Percentiles rank a stretch among this genome's conserved stretches.
Evolutionary conservation across 345 rosid genomes (phyloP).

Genomic region (Boechera retrofracta): DNA sequence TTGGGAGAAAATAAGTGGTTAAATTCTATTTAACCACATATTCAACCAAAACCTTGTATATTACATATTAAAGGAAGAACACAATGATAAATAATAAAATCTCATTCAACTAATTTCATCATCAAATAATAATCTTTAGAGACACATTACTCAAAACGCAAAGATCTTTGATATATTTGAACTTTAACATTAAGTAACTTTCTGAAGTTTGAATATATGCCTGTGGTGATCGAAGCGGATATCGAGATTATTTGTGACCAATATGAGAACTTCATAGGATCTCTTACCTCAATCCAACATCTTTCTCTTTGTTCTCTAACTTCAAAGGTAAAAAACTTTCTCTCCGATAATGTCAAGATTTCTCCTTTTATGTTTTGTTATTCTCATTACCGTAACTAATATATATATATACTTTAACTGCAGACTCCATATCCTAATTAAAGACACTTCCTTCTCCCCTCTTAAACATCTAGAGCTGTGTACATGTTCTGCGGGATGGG

Average conservation of each 20-base stretch:
- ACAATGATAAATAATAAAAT: too few species aligned
- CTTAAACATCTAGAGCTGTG: constrained; percentile 32
- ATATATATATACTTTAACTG: background rate
- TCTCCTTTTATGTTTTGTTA: background rate
- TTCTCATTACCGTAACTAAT: background rate
- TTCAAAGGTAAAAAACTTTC: constrained; percentile 16
- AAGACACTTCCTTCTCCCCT: background rate
- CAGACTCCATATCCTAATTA: constrained; percentile 25
- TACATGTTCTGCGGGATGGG: constrained; percentile 16
- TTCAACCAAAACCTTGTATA: constrained; percentile 15
- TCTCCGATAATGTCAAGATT: background rate
- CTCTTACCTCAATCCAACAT: constrained; percentile 21
- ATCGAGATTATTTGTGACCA: constrained; percentile 17
- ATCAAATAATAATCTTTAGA: too few species aligned
- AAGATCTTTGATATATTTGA: background rate
- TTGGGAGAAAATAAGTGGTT: background rate
- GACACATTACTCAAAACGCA: too few species aligned
- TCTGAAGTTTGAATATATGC: constrained; percentile 10
- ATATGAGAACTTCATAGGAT: constrained; percentile 22
- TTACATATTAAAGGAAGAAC: background rate
- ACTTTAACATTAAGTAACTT: constrained; percentile 6
- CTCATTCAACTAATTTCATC: too few species aligned
- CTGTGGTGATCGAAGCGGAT: background rate
- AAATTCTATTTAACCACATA: constrained; percentile 15
- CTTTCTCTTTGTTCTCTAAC: constrained; percentile 21